phyloP scores from a whole-genome alignment of 23 red algal species.

The Rhodosorus marinus region DNA sequence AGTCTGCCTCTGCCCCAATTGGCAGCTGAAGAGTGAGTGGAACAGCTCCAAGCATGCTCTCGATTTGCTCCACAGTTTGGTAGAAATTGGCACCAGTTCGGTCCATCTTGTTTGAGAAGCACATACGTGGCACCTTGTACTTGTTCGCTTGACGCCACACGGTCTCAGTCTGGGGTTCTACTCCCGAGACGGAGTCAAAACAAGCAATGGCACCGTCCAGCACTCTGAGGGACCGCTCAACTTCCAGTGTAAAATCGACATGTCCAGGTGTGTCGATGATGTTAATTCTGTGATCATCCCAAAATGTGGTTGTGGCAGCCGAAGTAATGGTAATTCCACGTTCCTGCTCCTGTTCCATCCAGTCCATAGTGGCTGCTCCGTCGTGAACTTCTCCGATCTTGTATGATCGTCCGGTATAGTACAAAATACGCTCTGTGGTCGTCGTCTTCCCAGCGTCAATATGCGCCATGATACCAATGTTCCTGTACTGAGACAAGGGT shows the following conservation, averaged over 20 bases:
- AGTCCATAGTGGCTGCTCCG: conserved; percentile 97
- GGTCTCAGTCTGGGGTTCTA: conserved; percentile 97
- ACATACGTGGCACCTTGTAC: conserved; percentile 93
- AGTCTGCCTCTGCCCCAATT: conserved; percentile 69
- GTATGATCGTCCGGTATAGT: conserved; percentile 92
- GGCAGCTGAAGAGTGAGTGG: conserved; percentile 79
- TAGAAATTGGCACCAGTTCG: conserved; percentile 88
- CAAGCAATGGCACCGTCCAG: conserved; percentile 91
- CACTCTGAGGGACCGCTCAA: conserved; percentile 87
- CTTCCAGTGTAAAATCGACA: conserved; percentile 98
- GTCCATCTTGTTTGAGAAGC: conserved; percentile 99
- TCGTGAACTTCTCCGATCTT: conserved; percentile 99
- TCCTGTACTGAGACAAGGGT: conserved; percentile 24
- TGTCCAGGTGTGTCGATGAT: conserved; percentile 99
- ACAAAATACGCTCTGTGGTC: conserved; percentile 94
- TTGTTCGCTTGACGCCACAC: conserved; percentile 96
- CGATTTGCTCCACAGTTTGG: conserved; percentile 82
- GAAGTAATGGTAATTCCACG: conserved; percentile 95
- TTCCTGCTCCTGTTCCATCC: conserved; percentile 98
- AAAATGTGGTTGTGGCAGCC: conserved; percentile 86
- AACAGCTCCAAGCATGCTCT: conserved; percentile 54
- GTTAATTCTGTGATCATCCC: conserved; percentile 85
- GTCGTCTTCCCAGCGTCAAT: conserved; percentile 98
- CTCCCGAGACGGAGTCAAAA: conserved; percentile 89
- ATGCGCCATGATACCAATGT: conserved; percentile 68